These are phyloP conservation scores for Acacia acuminata DNA, from an alignment of 306 rosid species.

Conservation along the genomic window DNA sequence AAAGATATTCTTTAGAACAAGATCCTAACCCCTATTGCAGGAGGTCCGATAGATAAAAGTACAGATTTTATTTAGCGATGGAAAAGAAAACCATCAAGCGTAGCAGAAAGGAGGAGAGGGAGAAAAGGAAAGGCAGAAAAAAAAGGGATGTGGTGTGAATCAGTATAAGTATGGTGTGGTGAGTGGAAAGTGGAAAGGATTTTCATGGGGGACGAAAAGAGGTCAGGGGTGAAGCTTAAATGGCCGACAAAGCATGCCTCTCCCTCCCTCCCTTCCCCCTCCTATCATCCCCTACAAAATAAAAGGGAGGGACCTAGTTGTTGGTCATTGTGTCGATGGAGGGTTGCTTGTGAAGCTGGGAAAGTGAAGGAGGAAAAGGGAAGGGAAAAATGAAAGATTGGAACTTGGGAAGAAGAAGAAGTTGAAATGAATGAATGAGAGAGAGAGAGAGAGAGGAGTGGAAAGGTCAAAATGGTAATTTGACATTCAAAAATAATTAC, in stretches of 20 bases:
- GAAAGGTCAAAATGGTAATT: no score
- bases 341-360: slow-evolving; percentile 29
- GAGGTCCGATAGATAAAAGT: slow-evolving; percentile 19
- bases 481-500: no score
- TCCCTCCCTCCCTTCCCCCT: slow-evolving; percentile 1
- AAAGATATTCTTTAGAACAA: slow-evolving; percentile 37
- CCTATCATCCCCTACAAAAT: slow-evolving; percentile 1
- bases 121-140: neutral
- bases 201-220: slow-evolving; percentile 12
- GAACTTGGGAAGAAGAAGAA: slow-evolving; percentile 3
- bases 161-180: slow-evolving; percentile 27
- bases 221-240: slow-evolving; percentile 49
- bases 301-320: slow-evolving; percentile 8
- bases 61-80: slow-evolving; percentile 1
- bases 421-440: no score
- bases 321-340: neutral
- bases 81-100: neutral
- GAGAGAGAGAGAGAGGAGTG: no score
- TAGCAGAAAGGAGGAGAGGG: neutral
- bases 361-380: slow-evolving; percentile 17
- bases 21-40: slow-evolving; percentile 29
- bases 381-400: neutral
- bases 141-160: slow-evolving; percentile 5
- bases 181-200: slow-evolving; percentile 31
- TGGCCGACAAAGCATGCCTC: slow-evolving; percentile 82